phyloP scores from a whole-genome alignment of 2,329 filamentous ascomycete species.

The Penicillium concentricum region DNA sequence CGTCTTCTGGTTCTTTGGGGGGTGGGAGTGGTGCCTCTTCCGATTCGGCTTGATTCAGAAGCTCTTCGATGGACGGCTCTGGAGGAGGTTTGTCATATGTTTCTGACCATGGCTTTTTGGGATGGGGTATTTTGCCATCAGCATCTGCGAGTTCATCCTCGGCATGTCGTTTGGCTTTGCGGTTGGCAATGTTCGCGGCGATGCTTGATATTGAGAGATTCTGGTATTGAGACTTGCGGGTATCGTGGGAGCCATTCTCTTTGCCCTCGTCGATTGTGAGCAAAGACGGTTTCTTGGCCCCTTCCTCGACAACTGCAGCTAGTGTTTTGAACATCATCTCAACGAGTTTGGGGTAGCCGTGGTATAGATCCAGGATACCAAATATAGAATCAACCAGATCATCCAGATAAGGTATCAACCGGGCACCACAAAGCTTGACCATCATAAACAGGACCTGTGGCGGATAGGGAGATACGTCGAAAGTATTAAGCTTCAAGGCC shows the following conservation, averaged over 20 bases:
- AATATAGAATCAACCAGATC: slow-evolving; percentile 91
- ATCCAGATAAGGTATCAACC: slow-evolving; percentile 81
- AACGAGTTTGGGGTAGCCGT: slow-evolving; percentile 84
- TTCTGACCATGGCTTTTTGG: slow-evolving; percentile 35
- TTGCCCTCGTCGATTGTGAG: slow-evolving; percentile 45
- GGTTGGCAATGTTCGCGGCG: slow-evolving; percentile 33
- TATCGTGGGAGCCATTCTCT: slow-evolving; percentile 22
- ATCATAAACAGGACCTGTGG: slow-evolving; percentile 93
- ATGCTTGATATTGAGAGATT: slow-evolving; percentile 35
- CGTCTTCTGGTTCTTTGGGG: slow-evolving; percentile 51
- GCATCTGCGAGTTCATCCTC: slow-evolving; percentile 26
- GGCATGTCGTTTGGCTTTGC: slow-evolving; percentile 31
- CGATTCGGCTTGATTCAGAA: slow-evolving; percentile 36
- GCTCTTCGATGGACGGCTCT: slow-evolving; percentile 32
- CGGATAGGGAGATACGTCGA: slow-evolving; percentile 87
- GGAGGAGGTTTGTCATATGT: slow-evolving; percentile 25
- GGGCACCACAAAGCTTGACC: slow-evolving; percentile 79
- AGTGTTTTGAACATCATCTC: slow-evolving; percentile 82
- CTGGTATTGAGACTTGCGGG: slow-evolving; percentile 32
- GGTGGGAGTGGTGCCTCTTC: slow-evolving; percentile 35
- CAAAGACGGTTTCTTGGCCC: slow-evolving; percentile 56
- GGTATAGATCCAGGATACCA: slow-evolving; percentile 87
- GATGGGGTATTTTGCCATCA: slow-evolving; percentile 28
- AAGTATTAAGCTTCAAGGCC: slow-evolving; percentile 81
- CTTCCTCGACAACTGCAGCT: slow-evolving; percentile 79